Percentiles rank a stretch among this genome's conserved stretches.
These are phyloP conservation scores for Cryphonectria japonica DNA, from an alignment of 2,329 filamentous ascomycete species.

Conservation along the genomic window DNA sequence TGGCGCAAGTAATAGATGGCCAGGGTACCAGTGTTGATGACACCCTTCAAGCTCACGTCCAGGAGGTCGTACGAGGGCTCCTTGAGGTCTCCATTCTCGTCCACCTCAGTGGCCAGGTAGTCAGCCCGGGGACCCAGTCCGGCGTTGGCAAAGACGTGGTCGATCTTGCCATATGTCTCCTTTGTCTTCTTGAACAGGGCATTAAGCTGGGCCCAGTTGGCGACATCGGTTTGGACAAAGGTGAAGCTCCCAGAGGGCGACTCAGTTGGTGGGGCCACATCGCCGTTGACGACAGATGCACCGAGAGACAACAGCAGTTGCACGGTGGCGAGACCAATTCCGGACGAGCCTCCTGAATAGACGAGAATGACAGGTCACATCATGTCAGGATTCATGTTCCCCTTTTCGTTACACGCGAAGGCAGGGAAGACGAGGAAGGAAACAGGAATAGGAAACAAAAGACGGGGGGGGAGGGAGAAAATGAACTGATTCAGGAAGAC, in stretches of 20 bases:
- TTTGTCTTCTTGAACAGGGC: conserved; percentile 56
- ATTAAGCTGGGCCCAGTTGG: conserved; percentile 53
- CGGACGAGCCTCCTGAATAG: conserved; percentile 56
- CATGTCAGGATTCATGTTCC: neutral
- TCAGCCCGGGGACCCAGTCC: conserved; percentile 53
- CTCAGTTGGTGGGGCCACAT: conserved; percentile 49
- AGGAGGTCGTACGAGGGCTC: conserved; percentile 48
- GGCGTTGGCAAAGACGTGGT: conserved; percentile 74
- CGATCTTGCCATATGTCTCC: conserved; percentile 72
- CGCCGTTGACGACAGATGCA: conserved; percentile 58
- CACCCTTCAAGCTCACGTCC: conserved; percentile 55
- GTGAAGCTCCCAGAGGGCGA: conserved; percentile 37
- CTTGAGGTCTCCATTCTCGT: conserved; percentile 52
- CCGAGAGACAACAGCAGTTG: conserved; percentile 55
- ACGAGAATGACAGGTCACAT: neutral
- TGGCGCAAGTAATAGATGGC: conserved; percentile 55
- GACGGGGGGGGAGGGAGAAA: too few relatives aligned
- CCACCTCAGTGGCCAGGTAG: conserved; percentile 51
- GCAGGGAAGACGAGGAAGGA: neutral
- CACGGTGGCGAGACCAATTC: conserved; percentile 62
- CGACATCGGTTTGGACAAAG: conserved; percentile 52
- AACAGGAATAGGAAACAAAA: neutral
- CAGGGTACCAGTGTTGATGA: conserved; percentile 54
- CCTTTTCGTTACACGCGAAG: neutral
- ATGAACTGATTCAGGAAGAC: too few relatives aligned